A percentile compares a stretch with the other conserved stretches of the same genome.
Conservation (phyloP, 805 yeast genomes). For the Hemisphaericaspora nanyangensis region DNA sequence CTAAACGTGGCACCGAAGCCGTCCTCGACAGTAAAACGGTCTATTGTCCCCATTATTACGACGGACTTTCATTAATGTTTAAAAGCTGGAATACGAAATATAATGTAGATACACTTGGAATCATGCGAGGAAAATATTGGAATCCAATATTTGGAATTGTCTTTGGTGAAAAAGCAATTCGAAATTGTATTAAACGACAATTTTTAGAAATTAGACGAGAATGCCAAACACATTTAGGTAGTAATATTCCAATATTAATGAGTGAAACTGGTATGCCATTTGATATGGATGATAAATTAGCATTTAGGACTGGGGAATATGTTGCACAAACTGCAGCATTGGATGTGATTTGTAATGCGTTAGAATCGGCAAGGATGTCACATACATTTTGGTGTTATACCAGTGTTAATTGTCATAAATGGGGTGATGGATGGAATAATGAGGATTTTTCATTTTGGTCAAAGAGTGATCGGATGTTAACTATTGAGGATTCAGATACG, state of each 20-base stretch:
- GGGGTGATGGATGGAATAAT: slow-evolving; percentile 93
- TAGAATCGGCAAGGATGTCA: slow-evolving; percentile 69
- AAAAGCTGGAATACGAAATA: slow-evolving; percentile 80
- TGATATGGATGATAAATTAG: slow-evolving; percentile 81
- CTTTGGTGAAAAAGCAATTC: slow-evolving; percentile 74
- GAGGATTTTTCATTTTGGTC: slow-evolving; percentile 93
- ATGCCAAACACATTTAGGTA: slow-evolving; percentile 60
- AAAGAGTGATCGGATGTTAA: slow-evolving; percentile 42
- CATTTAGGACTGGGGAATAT: slow-evolving; percentile 66
- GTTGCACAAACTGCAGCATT: slow-evolving; percentile 73
- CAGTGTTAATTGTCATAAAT: slow-evolving; percentile 64
- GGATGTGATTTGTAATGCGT: slow-evolving; percentile 76
- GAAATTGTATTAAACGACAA: slow-evolving; percentile 69
- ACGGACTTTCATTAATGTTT: slow-evolving; percentile 90
- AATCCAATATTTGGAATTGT: slow-evolving; percentile 75
- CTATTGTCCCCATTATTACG: slow-evolving; percentile 88
- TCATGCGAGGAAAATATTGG: slow-evolving; percentile 71
- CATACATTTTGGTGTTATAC: slow-evolving; percentile 88
- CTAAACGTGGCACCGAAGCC: slow-evolving; percentile 21
- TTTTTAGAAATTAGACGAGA: slow-evolving; percentile 64
- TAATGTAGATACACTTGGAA: slow-evolving; percentile 87
- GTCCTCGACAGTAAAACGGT: slow-evolving; percentile 63
- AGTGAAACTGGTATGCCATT: slow-evolving; percentile 98
- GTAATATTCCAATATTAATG: slow-evolving; percentile 70
- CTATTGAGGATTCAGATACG: background rate